Evolutionary conservation across 164 flowering plant species (phyloP), one percentile per base, ranked within the genome.

Genomic region (Magnolia sinica): DNA sequence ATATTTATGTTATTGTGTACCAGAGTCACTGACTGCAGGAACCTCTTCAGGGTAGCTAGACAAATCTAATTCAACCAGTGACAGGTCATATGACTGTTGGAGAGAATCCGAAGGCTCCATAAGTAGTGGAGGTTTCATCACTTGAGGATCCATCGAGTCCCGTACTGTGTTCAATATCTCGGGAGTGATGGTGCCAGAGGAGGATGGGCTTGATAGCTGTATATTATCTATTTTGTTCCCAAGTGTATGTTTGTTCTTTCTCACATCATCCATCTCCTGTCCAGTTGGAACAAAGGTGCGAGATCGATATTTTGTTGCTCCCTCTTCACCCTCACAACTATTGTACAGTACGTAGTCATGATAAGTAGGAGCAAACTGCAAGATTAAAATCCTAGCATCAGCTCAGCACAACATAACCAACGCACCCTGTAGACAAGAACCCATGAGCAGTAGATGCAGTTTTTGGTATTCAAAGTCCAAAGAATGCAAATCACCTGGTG

Each of bases 301-400:
- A 7, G 98, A 90, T 13, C 97, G 83, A 76, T 96, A 94, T 80
- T 92, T 96, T 65, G 81, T 91, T 52, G 89, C 81, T 74, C 92
- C 95, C 67, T 93, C 97, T 58, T 88, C 97, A 77, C 98, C 91
- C 27, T 92, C 97, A 50, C 63, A 81, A 55, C 91, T 92, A 86
- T 92, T 96, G 87, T 94, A 96, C 45, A 96, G 93, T 5, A 92
- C 95, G 77, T 96, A 96, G 72, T 96, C 99, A 80, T 96, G 99
- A 77, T 96, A 96, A 9, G 98, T 92, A 16, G 99, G 99, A n/a
- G 99, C 98, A 86, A 96, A 96, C 99, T 96, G 91, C 84, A 85
- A 66, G 11, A 77, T 20, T 11, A 45, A 69, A 75, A 23, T 27
- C 31, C 24, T 24, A n/a, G 10, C 29, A 73, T 31, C 67, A 74